phyloP scores from a whole-genome alignment of 1,284 basidiomycete genomes.

The Malassezia cuniculi region DNA sequence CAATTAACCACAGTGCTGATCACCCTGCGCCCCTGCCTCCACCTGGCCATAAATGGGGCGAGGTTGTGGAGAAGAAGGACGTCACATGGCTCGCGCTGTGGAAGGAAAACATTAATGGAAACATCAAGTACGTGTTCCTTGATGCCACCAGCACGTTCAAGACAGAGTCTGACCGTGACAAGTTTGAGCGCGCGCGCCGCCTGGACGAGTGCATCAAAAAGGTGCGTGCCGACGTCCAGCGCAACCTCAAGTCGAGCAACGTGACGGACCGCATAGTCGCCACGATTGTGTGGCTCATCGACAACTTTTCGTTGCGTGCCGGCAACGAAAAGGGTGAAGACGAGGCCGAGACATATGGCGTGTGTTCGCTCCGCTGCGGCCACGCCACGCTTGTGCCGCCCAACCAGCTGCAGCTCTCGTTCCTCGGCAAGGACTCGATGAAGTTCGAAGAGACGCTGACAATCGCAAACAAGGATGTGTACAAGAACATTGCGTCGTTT shows the following conservation, averaged over 20 bases:
- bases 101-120: conserved; percentile 42
- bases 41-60: conserved; percentile 37
- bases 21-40: conserved; percentile 38
- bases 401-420: conserved; percentile 37
- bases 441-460: conserved; percentile 42
- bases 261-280: conserved; percentile 39
- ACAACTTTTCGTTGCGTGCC: conserved; percentile 44
- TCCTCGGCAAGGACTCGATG: conserved; percentile 45
- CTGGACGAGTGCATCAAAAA: conserved; percentile 37
- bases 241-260: conserved; percentile 37
- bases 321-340: conserved; percentile 45
- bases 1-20: conserved; percentile 42
- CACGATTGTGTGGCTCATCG: conserved; percentile 44
- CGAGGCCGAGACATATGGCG: conserved; percentile 43
- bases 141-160: conserved; percentile 42
- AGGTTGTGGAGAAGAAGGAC: conserved; percentile 38
- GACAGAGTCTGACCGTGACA: conserved; percentile 41
- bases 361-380: conserved; percentile 42
- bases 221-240: conserved; percentile 32
- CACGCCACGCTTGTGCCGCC: conserved; percentile 36
- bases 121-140: conserved; percentile 44
- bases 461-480: conserved; percentile 34
- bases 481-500: conserved; percentile 43
- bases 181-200: conserved; percentile 43
- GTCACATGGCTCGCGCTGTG: conserved; percentile 44